Evolutionary conservation across 768 basidiomycete genomes (phyloP).

Genomic region (Glaciozyma martinii): DNA sequence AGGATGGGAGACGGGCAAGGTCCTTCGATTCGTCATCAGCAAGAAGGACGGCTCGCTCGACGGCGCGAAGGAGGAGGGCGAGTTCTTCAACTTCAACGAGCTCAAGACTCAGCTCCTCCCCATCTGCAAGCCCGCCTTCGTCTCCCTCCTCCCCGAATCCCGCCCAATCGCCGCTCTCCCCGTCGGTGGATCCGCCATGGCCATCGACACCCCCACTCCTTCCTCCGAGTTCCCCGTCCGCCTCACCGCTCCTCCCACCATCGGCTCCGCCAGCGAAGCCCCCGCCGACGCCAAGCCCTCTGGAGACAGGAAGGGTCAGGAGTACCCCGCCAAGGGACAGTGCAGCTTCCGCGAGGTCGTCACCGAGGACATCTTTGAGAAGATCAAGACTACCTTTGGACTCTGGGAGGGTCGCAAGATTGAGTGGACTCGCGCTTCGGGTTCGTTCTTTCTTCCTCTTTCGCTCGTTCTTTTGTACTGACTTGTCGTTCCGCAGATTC

Average conservation of each 20-base stretch:
- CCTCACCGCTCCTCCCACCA: constrained; percentile 22
- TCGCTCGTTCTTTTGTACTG: not conserved
- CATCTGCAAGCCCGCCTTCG: constrained; percentile 23
- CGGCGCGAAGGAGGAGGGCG: constrained; percentile 38
- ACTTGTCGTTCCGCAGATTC: constrained; percentile 15
- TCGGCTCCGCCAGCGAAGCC: constrained; percentile 11
- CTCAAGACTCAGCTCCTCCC: constrained; percentile 45
- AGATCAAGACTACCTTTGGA: constrained; percentile 27
- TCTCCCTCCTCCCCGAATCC: constrained; percentile 40
- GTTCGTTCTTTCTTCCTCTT: constrained; percentile 12
- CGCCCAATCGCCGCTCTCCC: constrained; percentile 45
- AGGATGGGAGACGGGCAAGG: constrained; percentile 48
- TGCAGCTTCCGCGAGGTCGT: constrained; percentile 63
- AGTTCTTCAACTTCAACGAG: constrained; percentile 54
- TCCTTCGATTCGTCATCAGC: constrained; percentile 48
- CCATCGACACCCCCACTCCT: not conserved
- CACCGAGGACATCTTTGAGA: constrained; percentile 58
- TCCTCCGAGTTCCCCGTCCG: constrained; percentile 22
- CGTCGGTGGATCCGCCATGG: constrained; percentile 45
- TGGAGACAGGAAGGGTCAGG: constrained; percentile 44
- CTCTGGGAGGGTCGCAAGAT: constrained; percentile 44
- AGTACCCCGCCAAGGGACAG: constrained; percentile 46
- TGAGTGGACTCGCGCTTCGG: constrained; percentile 48
- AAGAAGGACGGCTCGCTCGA: constrained; percentile 11
- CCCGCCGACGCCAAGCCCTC: constrained; percentile 42